Conservation (phyloP, 805 yeast species). For the Yarrowia yakushimensis region DNA sequence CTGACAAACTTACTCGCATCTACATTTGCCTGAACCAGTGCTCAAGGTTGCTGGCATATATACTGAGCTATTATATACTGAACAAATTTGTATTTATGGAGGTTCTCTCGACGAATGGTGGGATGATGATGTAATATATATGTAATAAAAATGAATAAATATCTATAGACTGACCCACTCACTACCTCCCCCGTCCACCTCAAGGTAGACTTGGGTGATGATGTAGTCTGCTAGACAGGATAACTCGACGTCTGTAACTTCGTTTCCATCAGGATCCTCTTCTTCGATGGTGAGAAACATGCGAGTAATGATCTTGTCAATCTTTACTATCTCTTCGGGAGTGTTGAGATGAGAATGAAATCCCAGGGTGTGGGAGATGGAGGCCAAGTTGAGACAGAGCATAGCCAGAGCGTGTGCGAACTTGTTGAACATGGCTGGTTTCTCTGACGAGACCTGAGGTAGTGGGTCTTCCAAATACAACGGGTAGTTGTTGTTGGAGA, state of each 20-base stretch:
- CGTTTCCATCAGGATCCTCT: not conserved
- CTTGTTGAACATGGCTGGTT: conserved; percentile 35
- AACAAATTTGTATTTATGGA: conserved; percentile 14
- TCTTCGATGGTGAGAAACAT: conserved; percentile 22
- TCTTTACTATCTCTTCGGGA: conserved; percentile 30
- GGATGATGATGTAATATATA: too few species aligned
- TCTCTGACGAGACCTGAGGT: conserved; percentile 24
- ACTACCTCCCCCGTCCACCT: conserved; percentile 37
- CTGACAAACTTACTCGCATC: not conserved
- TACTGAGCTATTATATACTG: conserved; percentile 17
- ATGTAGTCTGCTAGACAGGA: conserved; percentile 29
- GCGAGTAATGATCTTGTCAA: conserved; percentile 31
- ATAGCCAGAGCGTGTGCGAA: conserved; percentile 37
- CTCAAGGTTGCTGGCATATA: conserved; percentile 20
- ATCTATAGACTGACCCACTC: conserved; percentile 35
- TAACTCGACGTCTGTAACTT: not conserved
- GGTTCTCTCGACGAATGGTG: not conserved
- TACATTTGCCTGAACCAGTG: conserved; percentile 16
- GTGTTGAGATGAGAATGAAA: conserved; percentile 29
- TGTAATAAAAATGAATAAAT: not conserved
- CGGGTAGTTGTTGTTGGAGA: conserved; percentile 24
- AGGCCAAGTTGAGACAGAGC: conserved; percentile 36
- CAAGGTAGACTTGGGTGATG: conserved; percentile 37
- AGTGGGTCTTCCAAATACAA: conserved; percentile 16
- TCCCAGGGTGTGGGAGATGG: conserved; percentile 34